Evolutionary conservation across 768 basidiomycete genomes (phyloP).

Genomic region (Sarcodon aspratus): DNA sequence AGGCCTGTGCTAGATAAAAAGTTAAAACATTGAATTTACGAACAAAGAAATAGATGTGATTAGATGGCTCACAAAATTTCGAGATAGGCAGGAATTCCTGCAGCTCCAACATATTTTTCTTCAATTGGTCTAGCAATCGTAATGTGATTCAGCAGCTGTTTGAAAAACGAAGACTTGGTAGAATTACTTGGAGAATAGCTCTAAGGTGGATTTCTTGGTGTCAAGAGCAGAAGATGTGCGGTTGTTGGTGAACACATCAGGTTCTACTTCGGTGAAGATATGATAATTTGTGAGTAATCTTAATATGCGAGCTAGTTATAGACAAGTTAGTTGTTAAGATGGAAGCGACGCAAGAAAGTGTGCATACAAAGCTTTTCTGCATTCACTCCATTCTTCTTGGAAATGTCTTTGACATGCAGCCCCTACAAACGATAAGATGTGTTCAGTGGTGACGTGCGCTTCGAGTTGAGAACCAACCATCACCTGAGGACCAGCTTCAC

Average conservation of each 20-base stretch:
- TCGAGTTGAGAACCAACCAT: not conserved
- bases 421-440: constrained; percentile 6
- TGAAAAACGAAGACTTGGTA: not conserved
- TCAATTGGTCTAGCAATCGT: not conserved
- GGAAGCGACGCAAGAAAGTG: not conserved
- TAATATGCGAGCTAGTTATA: constrained; percentile 14
- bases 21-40: not conserved
- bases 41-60: not conserved
- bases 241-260: constrained; percentile 19
- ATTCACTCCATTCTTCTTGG: constrained; percentile 10
- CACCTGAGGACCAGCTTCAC: constrained; percentile 16
- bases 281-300: constrained; percentile 18
- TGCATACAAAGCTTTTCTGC: constrained; percentile 15
- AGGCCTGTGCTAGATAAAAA: constrained; percentile 12
- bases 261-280: constrained; percentile 19
- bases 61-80: constrained; percentile 2
- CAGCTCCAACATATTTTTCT: constrained; percentile 12
- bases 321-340: not conserved
- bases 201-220: constrained; percentile 6
- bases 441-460: not conserved
- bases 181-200: not conserved
- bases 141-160: constrained; percentile 1
- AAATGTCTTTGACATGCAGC: constrained; percentile 19
- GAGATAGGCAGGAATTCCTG: constrained; percentile 11
- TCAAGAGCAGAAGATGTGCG: constrained; percentile 12